These are phyloP conservation scores for Globisporangium irregulare DNA, from an alignment of 352 stramenopile genomes.

Conservation along the genomic window DNA sequence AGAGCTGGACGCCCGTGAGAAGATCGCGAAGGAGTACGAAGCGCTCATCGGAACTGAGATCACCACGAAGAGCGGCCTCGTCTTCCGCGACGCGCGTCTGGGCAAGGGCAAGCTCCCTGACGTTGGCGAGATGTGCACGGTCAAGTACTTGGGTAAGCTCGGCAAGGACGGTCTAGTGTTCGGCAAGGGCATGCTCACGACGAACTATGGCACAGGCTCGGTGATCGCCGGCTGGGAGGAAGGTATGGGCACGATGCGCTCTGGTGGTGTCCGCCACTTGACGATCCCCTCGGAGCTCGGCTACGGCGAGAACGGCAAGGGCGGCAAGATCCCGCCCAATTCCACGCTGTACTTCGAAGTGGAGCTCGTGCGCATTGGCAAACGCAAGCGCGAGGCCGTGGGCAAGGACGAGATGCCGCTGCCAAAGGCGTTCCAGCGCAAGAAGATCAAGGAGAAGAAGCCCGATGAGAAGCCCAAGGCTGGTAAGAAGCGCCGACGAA, in stretches of 20 bases:
- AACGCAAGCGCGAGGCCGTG: slow-evolving; percentile 59
- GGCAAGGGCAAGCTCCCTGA: slow-evolving; percentile 50
- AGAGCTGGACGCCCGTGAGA: slow-evolving; percentile 40
- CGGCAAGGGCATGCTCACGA: slow-evolving; percentile 74
- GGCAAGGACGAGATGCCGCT: slow-evolving; percentile 64
- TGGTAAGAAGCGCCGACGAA: slow-evolving; percentile 32
- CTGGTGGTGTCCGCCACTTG: slow-evolving; percentile 50
- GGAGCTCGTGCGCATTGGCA: slow-evolving; percentile 73
- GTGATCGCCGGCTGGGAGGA: slow-evolving; percentile 83
- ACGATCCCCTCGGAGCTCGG: slow-evolving; percentile 64
- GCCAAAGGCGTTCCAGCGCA: slow-evolving; percentile 71
- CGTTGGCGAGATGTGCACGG: slow-evolving; percentile 66
- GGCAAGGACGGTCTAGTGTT: slow-evolving; percentile 65
- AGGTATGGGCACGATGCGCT: slow-evolving; percentile 71
- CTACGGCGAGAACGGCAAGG: slow-evolving; percentile 63
- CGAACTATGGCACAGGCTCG: slow-evolving; percentile 55
- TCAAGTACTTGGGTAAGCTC: slow-evolving; percentile 64
- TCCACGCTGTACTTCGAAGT: slow-evolving; percentile 79
- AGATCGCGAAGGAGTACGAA: slow-evolving; percentile 50
- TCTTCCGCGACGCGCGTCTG: slow-evolving; percentile 51
- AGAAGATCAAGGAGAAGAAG: slow-evolving; percentile 48
- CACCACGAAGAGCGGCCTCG: slow-evolving; percentile 49
- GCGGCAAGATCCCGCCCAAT: slow-evolving; percentile 76
- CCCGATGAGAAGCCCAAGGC: slow-evolving; percentile 35
- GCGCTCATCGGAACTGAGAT: slow-evolving; percentile 49